Conservation (phyloP, 352 stramenopile genomes). For the Globisporangium barbulae region DNA sequence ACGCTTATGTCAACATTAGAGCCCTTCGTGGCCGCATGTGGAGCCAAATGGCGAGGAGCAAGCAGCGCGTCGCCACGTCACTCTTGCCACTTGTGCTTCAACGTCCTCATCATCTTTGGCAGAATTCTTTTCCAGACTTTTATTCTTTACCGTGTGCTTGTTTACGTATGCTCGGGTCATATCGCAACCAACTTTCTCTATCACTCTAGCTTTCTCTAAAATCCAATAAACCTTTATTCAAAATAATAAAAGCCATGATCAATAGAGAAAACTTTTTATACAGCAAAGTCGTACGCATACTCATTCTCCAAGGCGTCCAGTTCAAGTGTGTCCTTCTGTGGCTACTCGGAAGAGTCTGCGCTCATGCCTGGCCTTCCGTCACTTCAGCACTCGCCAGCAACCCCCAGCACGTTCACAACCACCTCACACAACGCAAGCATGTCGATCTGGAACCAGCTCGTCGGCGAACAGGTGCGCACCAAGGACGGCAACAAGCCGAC, state of each 20-base stretch:
- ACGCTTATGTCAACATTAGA: no score
- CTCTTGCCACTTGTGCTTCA: no score
- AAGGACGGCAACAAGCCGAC: conserved; percentile 79
- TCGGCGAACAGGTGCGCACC: conserved; percentile 64
- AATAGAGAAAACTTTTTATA: no score
- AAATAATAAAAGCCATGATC: no score
- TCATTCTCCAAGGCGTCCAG: neutral
- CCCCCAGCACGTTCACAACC: neutral
- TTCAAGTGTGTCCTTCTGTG: neutral
- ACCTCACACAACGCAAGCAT: conserved; percentile 4
- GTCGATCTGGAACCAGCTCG: conserved; percentile 56
- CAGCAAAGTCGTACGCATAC: neutral
- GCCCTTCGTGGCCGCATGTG: no score
- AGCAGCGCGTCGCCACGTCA: no score
- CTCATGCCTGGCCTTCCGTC: neutral
- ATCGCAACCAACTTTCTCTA: neutral
- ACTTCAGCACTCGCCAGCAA: neutral
- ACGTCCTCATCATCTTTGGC: no score
- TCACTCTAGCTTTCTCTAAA: no score
- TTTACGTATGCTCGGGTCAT: neutral
- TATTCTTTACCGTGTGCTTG: neutral
- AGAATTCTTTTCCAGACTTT: no score
- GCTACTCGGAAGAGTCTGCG: neutral
- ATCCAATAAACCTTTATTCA: no score
- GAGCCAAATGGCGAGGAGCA: no score